phyloP scores from a whole-genome alignment of 345 rosid genomes.

The Erodium maritimum region DNA sequence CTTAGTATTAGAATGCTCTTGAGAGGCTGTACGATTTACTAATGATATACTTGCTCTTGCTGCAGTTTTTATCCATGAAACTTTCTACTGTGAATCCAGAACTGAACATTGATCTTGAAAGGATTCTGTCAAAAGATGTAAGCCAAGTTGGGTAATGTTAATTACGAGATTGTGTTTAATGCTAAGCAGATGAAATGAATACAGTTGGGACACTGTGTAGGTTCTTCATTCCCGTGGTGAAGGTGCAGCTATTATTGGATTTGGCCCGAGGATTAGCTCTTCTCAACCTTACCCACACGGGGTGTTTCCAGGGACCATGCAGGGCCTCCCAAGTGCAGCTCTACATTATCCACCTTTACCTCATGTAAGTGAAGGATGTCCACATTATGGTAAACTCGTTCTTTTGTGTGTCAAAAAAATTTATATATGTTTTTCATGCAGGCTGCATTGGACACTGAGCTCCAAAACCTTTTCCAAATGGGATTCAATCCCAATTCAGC shows the following conservation, averaged over 20 bases:
- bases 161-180: no score
- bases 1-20: background rate
- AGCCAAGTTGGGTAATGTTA: slow-evolving; percentile 14
- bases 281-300: slow-evolving; percentile 29
- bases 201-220: slow-evolving; percentile 20
- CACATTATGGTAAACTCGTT: background rate
- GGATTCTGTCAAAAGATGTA: slow-evolving; percentile 78
- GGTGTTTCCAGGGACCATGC: slow-evolving; percentile 36
- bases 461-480: slow-evolving; percentile 67
- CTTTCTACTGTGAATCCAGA: slow-evolving; percentile 91
- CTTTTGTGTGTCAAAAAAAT: background rate
- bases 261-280: slow-evolving; percentile 31
- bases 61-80: slow-evolving; percentile 93
- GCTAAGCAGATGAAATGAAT: no score
- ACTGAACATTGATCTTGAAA: slow-evolving; percentile 53
- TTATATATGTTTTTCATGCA: slow-evolving; percentile 14
- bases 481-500: slow-evolving; percentile 58
- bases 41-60: slow-evolving; percentile 3
- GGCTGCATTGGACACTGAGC: slow-evolving; percentile 52
- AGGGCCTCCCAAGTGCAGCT: slow-evolving; percentile 33
- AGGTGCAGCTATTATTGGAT: slow-evolving; percentile 32
- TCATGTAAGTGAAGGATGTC: slow-evolving; percentile 32
- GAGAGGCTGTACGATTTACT: slow-evolving; percentile 1
- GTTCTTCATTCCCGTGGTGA: slow-evolving; percentile 48
- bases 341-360: slow-evolving; percentile 47